Evolutionary conservation across 805 yeast species (phyloP), one percentile per base, ranked within the genome.

Genomic region (Saturnispora sanitii): DNA sequence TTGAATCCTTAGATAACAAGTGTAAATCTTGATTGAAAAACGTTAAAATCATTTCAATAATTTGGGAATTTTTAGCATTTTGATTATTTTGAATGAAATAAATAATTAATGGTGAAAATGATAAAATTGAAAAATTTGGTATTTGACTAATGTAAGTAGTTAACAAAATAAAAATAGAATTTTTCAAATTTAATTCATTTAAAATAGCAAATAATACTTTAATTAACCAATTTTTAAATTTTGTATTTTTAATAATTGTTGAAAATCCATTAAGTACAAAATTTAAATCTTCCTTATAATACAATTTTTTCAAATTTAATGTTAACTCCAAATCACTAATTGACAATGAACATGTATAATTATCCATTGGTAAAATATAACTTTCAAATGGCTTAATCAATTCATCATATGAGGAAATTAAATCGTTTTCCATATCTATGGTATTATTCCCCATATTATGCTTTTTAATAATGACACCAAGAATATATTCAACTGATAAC

Each of bases 401-500:
- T 1, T 19, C 23, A 6, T 51, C 49, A 40, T 57, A 56, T 6
- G 59, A 27, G 6, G 30, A 49, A 3, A 64, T 17, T 40, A 46
- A 51, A 26, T 54, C 53, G 12, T 26, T n/a, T n/a, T n/a, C n/a
- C n/a, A n/a, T n/a, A n/a, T n/a, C 41, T 40, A 3, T 29, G 13
- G 15, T 40, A 40, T 1, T 40, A n/a, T n/a, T n/a, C n/a, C n/a
- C n/a, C n/a, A n/a, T 34, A n/a, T 49, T 44, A 40, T 51, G 56
- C 22, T 55, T 58, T 42, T 56, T 48, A 1, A 68, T 44, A 15
- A 70, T 50, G 8, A 57, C 64, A 1, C 76, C 75, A 7, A 68
- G 31, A 5, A 68, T 50, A 4, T 65, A 45, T 30, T 72, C 74
- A 33, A 68, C 56, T 38, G 62, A 51, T 4, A 47, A 29, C 8